Evolutionary conservation across 768 basidiomycete genomes (phyloP), one percentile per base, ranked within the genome.

Genomic region (Rhodosporidiobolus sp.): DNA sequence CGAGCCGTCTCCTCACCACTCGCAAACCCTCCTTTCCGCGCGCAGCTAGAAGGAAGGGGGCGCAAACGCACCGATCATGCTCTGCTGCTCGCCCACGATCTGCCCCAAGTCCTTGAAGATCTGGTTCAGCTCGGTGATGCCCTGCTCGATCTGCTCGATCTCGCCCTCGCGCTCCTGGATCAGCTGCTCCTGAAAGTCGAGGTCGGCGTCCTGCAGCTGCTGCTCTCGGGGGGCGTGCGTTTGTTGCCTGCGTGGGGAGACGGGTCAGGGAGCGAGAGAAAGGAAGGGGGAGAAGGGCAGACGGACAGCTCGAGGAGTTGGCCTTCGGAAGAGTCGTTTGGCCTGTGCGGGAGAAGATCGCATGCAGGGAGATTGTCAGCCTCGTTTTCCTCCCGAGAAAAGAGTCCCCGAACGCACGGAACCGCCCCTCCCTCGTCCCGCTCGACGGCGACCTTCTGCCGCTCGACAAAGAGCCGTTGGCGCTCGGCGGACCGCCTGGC

Each of bases 51-150:
- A 48, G 57, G 32, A 28, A 58, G 32, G 35, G 57, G 56, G 54
- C 49, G 45, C 17, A 32, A 30, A 83, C 89, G 63, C 75, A 95
- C 95, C 94, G 63, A 99, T 83, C 90, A 98, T 92, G 62, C 87
- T 87, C 20, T 94, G 94, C 80, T 99, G 96, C 80, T 97, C 92
- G 70, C 88, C 87, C 2, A 99, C 94, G 57, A 99, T 85, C 24
- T 93, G 94, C 55, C 94, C 95, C 57, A 99, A 83, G 82, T 98
- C 94, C 61, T 91, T 87, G 85, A 99, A 98, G 79, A 99, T 97
- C 81, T 97, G 92, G 35, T 91, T 87, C 57, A 99, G 82, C 81
- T 99, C 95, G 78, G 95, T 92, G 66, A 99, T 97, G 12, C 96
- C 95, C 12, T 87, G 88, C 81, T 99, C 96, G 63, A 99, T 99